Evolutionary conservation across 345 rosid species (phyloP), one percentile per base, ranked within the genome.

Genomic region (Nasturtium officinale): DNA sequence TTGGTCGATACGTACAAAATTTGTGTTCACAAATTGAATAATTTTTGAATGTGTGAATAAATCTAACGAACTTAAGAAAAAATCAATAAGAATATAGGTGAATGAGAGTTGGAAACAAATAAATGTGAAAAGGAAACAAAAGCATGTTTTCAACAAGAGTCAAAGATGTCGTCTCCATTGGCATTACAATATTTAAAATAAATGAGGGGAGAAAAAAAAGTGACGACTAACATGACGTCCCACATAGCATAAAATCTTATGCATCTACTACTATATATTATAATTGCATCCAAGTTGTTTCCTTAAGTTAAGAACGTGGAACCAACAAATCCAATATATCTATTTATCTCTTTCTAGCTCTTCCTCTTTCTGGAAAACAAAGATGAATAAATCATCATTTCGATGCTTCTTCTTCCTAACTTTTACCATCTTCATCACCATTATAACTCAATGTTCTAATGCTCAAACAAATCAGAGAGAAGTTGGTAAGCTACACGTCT

Each of bases 401-500:
- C 58, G 13, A 37, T 46, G 51, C 37, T 28, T 67, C n/a, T 25
- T 76, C 45, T 62, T 69, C 37, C 2, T 75, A n/a, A 42, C 62
- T 76, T 29, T 76, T 51, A 67, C 63, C 33, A 47, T 60, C 33
- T 26, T 32, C 21, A 12, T 42, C 47, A 61, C 50, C 57, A 53
- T 18, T 17, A 42, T 69, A n/a, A n/a, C n/a, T n/a, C 46, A 59
- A 0, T 55, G 51, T 69, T 69, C 63, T 0, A 55, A 30, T 61
- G 79, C 71, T 55, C 21, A 61, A 33, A 13, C 67, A 21, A 26
- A 32, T 23, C 3, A 23, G 4, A 38, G 79, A 55, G 79, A 76
- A 76, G 70, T 69, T 69, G 79, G 79, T 76, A 76, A 55, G 75
- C 5, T 15, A 32, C 15, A 62, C 33, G 4, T 20, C 33, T 57